Evolutionary conservation across 2,329 filamentous ascomycete genomes (phyloP), one percentile per base, ranked within the genome.

Genomic region (Aspergillus puulaauensis): DNA sequence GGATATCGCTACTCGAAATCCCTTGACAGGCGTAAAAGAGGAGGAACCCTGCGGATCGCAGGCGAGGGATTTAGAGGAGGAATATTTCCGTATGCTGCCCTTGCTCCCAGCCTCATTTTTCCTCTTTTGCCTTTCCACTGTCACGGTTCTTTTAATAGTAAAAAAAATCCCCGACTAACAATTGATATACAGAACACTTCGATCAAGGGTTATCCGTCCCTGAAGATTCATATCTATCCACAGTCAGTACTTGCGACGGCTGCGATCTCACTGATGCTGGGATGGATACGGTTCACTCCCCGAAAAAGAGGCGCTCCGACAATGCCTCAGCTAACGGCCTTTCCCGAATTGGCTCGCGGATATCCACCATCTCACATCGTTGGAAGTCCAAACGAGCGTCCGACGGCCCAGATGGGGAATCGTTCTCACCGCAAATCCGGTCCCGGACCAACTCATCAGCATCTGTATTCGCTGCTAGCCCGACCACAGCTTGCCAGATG

Each of bases 11-110:
- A 80, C 82, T 66, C 90, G 90, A 75, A 82, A 85, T 59, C 83
- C 82, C 52, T 80, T 97, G 61, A 89, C 91, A 15, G 90, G 95
- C 67, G 89, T 97, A 19, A 85, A 92, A 68, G 93, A 97, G 73
- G 92, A 96, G 68, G 92, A 96, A 68, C 87, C 89, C 2, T 76
- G 86, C 43, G 89, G 93, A 71, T 83, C 83, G 54, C 89, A 82
- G 58, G 79, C 81, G 58, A 74, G 79, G 47, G 71, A 81, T 48
- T 73, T 82, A 27, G 79, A 83, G 58, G 77, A 82, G 67, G 81
- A 86, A 68, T 93, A 90, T 74, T 83, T 91, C 68, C 91, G 90
- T 93, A 86, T 76, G 89, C 86, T 45, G 15, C 61, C 57, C 61
- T 51, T 56, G 52, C 56, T 58, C 54, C 53, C 57, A 61, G 58